Percentiles rank a stretch among this genome's conserved stretches.
These are phyloP conservation scores for Neophaeococcomyces aloes DNA, from an alignment of 2,329 filamentous ascomycete genomes.

Conservation along the genomic window DNA sequence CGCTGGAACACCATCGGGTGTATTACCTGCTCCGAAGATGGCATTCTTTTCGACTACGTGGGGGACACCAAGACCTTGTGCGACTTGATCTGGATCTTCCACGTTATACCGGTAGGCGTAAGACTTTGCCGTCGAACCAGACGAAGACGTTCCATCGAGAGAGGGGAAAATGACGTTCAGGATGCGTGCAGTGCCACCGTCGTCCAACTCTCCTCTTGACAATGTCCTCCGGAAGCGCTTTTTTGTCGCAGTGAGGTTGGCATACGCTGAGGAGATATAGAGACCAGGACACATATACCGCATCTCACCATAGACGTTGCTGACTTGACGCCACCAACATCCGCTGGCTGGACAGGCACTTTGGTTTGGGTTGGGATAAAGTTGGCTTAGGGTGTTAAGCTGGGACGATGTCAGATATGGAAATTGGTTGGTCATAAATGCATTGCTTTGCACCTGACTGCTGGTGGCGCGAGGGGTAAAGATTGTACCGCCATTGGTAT, in stretches of 20 bases:
- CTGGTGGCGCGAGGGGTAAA: slow-evolving; percentile 45
- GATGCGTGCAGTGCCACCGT: background rate
- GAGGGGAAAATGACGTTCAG: background rate
- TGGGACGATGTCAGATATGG: slow-evolving; percentile 44
- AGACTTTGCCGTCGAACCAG: background rate
- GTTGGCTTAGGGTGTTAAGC: slow-evolving; percentile 40
- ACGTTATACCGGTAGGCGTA: slow-evolving; percentile 62
- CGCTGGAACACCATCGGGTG: slow-evolving; percentile 21
- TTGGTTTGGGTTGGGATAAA: slow-evolving; percentile 45
- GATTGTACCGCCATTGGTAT: slow-evolving; percentile 55
- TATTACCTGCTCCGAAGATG: slow-evolving; percentile 55
- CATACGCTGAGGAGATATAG: slow-evolving; percentile 39
- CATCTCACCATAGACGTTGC: slow-evolving; percentile 53
- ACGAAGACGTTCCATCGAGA: background rate
- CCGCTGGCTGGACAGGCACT: slow-evolving; percentile 26
- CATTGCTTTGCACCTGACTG: slow-evolving; percentile 40
- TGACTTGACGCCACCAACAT: slow-evolving; percentile 48
- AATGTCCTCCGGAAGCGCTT: background rate
- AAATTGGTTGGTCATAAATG: slow-evolving; percentile 50
- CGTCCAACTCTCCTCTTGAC: background rate
- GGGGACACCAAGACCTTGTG: slow-evolving; percentile 50
- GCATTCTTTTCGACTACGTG: slow-evolving; percentile 58
- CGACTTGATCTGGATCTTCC: slow-evolving; percentile 44
- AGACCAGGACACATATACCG: slow-evolving; percentile 56
- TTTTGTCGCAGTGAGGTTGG: slow-evolving; percentile 14